phyloP scores from a whole-genome alignment of 805 yeast species.

The Candida golubevii region DNA sequence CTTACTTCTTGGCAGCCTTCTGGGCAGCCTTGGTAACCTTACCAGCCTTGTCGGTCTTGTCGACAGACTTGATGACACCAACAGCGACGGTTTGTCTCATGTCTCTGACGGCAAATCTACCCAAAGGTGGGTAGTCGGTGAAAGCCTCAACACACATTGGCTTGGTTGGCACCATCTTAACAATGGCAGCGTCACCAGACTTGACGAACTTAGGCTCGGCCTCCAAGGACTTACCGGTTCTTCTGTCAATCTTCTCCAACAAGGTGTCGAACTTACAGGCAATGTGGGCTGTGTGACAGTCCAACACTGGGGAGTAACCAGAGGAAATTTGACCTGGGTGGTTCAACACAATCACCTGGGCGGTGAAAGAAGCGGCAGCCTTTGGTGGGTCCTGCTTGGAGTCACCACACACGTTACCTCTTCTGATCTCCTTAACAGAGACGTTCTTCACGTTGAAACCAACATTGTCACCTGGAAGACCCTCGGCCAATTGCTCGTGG shows the following conservation, averaged over 20 bases:
- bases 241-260: conserved; percentile 82
- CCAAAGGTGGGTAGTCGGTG: conserved; percentile 44
- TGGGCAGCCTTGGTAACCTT: conserved; percentile 96
- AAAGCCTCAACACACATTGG: conserved; percentile 44
- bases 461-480: conserved; percentile 88
- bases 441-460: conserved; percentile 90
- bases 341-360: conserved; percentile 84
- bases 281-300: conserved; percentile 91
- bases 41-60: conserved; percentile 80
- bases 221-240: conserved; percentile 41
- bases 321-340: conserved; percentile 90
- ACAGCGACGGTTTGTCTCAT: conserved; percentile 99
- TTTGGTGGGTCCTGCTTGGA: conserved; percentile 63
- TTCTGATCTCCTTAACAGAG: conserved; percentile 82
- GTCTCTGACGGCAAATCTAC: conserved; percentile 80
- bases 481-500: conserved; percentile 75
- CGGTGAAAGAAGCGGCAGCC: conserved; percentile 74
- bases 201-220: conserved; percentile 33
- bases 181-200: conserved; percentile 39
- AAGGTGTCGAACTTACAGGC: conserved; percentile 84
- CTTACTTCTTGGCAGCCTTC: conserved; percentile 74
- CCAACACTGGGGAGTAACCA: conserved; percentile 89
- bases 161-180: conserved; percentile 41
- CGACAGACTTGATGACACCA: conserved; percentile 97
- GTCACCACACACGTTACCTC: conserved; percentile 93